Evolutionary conservation across 1,139 yeast species (phyloP).

Genomic region (Kurtzmaniella quercitrusa): DNA sequence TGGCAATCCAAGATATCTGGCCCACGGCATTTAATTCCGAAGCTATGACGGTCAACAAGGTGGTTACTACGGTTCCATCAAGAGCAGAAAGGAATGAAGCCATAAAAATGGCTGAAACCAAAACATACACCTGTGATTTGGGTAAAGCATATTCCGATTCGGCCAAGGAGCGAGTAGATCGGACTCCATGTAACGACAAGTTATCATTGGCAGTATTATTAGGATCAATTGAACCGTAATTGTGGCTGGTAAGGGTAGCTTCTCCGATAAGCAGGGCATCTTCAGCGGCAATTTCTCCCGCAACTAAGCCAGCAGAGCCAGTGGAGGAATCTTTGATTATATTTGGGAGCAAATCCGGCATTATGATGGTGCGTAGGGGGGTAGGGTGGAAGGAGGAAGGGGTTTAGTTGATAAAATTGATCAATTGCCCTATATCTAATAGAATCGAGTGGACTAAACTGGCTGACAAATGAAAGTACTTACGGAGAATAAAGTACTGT

Average conservation of each 20-base stretch:
- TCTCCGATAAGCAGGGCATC: slow-evolving; percentile 11
- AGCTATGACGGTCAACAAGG: slow-evolving; percentile 38
- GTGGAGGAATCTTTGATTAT: slow-evolving; percentile 34
- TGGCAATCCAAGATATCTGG: slow-evolving; percentile 46
- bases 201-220: neutral
- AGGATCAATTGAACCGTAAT: slow-evolving; percentile 2
- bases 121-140: slow-evolving; percentile 22
- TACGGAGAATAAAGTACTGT: too few relatives aligned
- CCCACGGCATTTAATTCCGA: slow-evolving; percentile 39
- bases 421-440: too few relatives aligned
- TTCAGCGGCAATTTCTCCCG: slow-evolving; percentile 45
- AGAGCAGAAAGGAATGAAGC: slow-evolving; percentile 41
- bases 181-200: neutral
- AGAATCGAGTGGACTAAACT: too few relatives aligned
- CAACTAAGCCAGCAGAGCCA: slow-evolving; percentile 44
- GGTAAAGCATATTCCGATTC: slow-evolving; percentile 32
- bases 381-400: too few relatives aligned
- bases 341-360: slow-evolving; percentile 18
- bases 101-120: slow-evolving; percentile 34
- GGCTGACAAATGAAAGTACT: too few relatives aligned
- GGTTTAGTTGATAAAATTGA: too few relatives aligned
- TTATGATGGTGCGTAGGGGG: too few relatives aligned
- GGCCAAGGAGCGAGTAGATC: slow-evolving; percentile 9
- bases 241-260: neutral
- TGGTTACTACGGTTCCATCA: slow-evolving; percentile 43